Percentiles rank a stretch among this genome's conserved stretches.
These are phyloP conservation scores for Fusarium sp. DNA, from an alignment of 2,329 filamentous ascomycete species.

Conservation along the genomic window DNA sequence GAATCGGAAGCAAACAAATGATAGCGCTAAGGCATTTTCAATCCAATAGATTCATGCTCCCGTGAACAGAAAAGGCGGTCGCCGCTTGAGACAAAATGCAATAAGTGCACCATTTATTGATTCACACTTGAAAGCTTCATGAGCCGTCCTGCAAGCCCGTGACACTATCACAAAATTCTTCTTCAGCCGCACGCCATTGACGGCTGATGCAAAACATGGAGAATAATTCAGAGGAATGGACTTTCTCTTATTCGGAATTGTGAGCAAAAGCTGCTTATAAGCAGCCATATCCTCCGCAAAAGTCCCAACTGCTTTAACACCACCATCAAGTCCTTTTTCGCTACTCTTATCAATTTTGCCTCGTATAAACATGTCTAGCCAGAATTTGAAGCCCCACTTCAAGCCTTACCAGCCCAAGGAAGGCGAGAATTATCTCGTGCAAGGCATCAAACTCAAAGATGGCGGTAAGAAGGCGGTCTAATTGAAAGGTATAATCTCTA, in stretches of 20 bases:
- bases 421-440: neutral
- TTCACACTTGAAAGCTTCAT: neutral
- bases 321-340: too few relatives aligned
- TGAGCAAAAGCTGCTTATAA: neutral
- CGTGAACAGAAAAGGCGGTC: neutral
- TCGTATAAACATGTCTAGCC: too few relatives aligned
- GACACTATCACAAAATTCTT: neutral
- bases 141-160: neutral
- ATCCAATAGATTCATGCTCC: neutral
- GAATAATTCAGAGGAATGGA: neutral
- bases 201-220: neutral
- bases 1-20: neutral
- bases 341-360: too few relatives aligned
- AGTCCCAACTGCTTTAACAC: neutral
- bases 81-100: neutral
- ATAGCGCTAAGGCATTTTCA: neutral
- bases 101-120: neutral
- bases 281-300: neutral
- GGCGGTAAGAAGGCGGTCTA: neutral
- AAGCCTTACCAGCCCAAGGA: neutral
- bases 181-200: neutral
- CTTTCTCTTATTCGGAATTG: neutral
- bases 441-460: neutral
- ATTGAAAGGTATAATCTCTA: neutral
- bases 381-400: neutral